These are phyloP conservation scores for Exophiala mesophila DNA, from an alignment of 2,329 filamentous ascomycete genomes.

Conservation along the genomic window DNA sequence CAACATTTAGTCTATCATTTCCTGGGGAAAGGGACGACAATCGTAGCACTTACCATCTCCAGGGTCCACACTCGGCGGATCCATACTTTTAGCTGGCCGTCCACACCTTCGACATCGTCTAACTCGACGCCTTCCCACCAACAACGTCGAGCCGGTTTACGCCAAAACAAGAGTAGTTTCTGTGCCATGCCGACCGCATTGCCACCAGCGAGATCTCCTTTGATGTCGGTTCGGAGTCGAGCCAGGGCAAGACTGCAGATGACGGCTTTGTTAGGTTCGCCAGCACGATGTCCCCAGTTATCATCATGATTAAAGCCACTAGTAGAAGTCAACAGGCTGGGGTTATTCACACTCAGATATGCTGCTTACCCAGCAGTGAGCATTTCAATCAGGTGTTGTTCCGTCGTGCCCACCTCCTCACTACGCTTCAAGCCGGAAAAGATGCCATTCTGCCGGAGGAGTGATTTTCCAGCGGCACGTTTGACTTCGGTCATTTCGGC, in stretches of 20 bases:
- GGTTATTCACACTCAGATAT: too few species aligned
- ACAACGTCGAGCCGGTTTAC: constrained; percentile 90
- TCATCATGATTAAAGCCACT: constrained; percentile 97
- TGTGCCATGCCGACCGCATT: constrained; percentile 95
- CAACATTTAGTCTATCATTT: background rate
- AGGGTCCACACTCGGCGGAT: constrained; percentile 97
- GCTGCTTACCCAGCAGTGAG: constrained; percentile 85
- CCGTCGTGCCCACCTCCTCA: constrained; percentile 91
- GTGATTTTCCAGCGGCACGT: constrained; percentile 78
- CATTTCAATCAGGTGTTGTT: constrained; percentile 99
- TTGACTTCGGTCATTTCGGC: constrained; percentile 95
- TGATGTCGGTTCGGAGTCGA: constrained; percentile 84
- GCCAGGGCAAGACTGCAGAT: constrained; percentile 95
- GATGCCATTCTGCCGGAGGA: constrained; percentile 86
- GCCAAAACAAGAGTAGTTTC: constrained; percentile 95
- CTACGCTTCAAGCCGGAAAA: constrained; percentile 93
- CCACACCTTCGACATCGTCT: constrained; percentile 79
- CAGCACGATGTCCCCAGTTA: constrained; percentile 91
- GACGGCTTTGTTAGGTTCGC: constrained; percentile 96
- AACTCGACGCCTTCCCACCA: constrained; percentile 99
- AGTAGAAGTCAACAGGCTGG: constrained; percentile 20
- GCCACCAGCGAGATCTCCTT: constrained; percentile 66
- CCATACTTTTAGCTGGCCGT: constrained; percentile 94
- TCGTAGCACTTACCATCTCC: constrained; percentile 65
- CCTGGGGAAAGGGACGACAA: constrained; percentile 8